These are phyloP conservation scores for Daedalea quercina DNA, from an alignment of 768 basidiomycete species.

Conservation along the genomic window DNA sequence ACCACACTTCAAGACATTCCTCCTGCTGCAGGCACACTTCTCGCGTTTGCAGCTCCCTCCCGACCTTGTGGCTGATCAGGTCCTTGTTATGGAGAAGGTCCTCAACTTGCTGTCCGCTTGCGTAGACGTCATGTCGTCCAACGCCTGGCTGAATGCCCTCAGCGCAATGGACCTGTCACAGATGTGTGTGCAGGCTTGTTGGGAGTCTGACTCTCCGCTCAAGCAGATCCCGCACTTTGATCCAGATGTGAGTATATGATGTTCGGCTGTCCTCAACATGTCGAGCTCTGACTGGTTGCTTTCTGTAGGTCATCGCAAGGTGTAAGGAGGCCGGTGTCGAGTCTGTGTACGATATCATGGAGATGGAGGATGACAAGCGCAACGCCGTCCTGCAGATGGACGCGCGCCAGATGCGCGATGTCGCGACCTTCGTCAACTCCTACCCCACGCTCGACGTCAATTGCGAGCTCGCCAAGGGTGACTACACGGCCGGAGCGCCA, in stretches of 20 bases:
- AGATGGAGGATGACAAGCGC: conserved; percentile 91
- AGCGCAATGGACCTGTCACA: conserved; percentile 98
- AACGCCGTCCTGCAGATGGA: conserved; percentile 81
- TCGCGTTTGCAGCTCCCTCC: conserved; percentile 87
- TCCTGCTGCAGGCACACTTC: conserved; percentile 95
- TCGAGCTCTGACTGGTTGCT: not conserved
- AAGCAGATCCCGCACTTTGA: conserved; percentile 98
- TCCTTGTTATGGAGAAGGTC: conserved; percentile 81
- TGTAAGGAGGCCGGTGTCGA: conserved; percentile 80
- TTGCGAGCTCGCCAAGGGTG: conserved; percentile 79
- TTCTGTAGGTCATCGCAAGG: conserved; percentile 62
- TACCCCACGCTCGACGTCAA: conserved; percentile 95
- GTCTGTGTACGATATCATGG: conserved; percentile 96
- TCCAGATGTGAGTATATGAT: conserved; percentile 50
- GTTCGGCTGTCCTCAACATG: not conserved
- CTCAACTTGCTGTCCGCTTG: conserved; percentile 89
- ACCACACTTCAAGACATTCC: conserved; percentile 97
- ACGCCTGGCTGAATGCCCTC: conserved; percentile 89
- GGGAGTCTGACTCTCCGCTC: conserved; percentile 94
- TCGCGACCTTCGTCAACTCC: conserved; percentile 93
- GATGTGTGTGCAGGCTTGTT: conserved; percentile 97
- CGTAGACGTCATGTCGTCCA: conserved; percentile 97
- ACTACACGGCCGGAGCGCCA: conserved; percentile 80
- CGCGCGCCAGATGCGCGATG: conserved; percentile 83
- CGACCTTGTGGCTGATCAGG: conserved; percentile 90